Conservation (phyloP, 306 rosid species). For the Luffa aegyptiaca region DNA sequence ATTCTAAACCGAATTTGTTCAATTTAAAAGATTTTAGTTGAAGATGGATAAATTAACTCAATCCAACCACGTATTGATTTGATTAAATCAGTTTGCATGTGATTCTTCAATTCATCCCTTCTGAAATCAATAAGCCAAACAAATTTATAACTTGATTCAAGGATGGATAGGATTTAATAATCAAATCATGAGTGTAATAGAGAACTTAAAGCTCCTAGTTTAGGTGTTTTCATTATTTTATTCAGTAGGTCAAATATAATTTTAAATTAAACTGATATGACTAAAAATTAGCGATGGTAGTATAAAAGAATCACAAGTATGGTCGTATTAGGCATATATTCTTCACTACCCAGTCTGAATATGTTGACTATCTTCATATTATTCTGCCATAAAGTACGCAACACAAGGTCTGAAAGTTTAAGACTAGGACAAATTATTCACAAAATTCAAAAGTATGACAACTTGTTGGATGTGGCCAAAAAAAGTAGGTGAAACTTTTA, state of each 20-base stretch:
- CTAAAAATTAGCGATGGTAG: no score
- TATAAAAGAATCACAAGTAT: background rate
- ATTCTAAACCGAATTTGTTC: background rate
- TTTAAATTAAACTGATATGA: no score
- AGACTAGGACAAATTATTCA: background rate
- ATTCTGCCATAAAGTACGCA: background rate
- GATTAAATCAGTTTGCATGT: background rate
- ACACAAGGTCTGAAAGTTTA: background rate
- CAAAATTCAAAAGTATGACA: background rate
- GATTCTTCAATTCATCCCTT: no score
- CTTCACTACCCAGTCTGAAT: background rate
- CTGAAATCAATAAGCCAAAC: background rate
- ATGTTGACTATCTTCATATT: background rate
- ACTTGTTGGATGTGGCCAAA: background rate
- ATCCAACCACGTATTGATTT: background rate
- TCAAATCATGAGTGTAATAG: background rate
- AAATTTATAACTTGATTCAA: background rate
- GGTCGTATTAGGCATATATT: background rate
- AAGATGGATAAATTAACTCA: background rate
- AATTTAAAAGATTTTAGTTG: background rate
- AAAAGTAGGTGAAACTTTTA: background rate
- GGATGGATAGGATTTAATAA: background rate
- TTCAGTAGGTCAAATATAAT: background rate
- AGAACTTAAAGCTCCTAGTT: background rate
- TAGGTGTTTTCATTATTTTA: background rate